Conservation (phyloP, 306 rosid genomes). For the Albizia julibrissin region DNA sequence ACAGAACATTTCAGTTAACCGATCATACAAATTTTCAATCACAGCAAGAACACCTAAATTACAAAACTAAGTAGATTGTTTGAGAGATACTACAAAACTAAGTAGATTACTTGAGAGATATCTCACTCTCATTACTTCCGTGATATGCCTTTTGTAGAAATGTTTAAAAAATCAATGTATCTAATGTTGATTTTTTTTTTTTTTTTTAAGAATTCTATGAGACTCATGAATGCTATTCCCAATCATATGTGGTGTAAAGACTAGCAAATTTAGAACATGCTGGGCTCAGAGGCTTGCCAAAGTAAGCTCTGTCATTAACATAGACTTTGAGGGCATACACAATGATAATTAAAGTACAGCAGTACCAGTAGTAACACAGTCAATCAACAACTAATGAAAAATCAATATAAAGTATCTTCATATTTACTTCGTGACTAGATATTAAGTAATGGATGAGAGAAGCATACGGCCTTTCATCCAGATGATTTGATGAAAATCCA, state of each 20-base stretch:
- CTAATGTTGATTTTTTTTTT: neutral
- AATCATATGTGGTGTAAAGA: slow-evolving; percentile 1
- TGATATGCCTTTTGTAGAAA: neutral
- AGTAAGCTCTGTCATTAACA: neutral
- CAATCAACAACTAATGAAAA: slow-evolving; percentile 19
- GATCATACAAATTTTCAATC: slow-evolving; percentile 1
- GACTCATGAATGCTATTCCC: neutral
- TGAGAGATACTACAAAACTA: no score
- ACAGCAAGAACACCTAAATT: neutral
- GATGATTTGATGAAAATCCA: slow-evolving; percentile 44
- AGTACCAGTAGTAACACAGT: slow-evolving; percentile 15
- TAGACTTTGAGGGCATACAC: neutral
- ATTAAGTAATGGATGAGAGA: slow-evolving; percentile 24
- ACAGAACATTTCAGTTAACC: slow-evolving; percentile 18
- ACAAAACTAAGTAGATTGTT: slow-evolving; percentile 1
- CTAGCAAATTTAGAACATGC: neutral
- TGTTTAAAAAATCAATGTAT: neutral
- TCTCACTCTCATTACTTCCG: neutral
- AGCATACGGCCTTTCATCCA: slow-evolving; percentile 60
- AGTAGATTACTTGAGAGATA: no score
- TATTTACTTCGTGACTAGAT: neutral
- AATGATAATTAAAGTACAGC: neutral
- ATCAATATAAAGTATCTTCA: neutral
- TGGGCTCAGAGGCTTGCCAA: neutral
- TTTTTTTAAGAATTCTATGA: neutral